Percentiles rank a stretch among this genome's conserved stretches.
These are phyloP conservation scores for Sugiyamaella marilandica DNA, from an alignment of 805 yeast species.

Conservation along the genomic window DNA sequence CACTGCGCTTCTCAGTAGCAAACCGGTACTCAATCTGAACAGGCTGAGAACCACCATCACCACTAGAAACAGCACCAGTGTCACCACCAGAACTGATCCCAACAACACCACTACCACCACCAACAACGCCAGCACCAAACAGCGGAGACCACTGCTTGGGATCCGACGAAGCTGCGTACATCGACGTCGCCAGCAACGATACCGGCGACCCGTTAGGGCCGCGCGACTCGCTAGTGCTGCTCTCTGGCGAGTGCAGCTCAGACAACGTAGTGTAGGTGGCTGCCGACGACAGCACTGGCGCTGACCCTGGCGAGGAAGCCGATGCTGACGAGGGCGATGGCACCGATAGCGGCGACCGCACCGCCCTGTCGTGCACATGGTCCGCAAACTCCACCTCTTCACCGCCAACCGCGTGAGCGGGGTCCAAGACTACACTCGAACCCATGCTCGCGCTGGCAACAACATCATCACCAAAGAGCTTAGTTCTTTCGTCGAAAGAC, in stretches of 20 bases:
- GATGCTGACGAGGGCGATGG: no score
- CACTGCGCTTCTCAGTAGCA: conserved; percentile 15
- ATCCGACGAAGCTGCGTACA: conserved; percentile 9
- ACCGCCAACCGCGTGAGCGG: background rate
- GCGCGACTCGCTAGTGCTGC: background rate
- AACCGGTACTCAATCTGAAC: conserved; percentile 8
- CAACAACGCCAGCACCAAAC: conserved; percentile 7
- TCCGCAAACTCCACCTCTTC: background rate
- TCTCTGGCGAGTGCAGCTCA: conserved; percentile 6
- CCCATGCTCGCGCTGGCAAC: background rate
- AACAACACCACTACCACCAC: background rate
- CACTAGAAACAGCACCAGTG: background rate
- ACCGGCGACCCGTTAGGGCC: background rate
- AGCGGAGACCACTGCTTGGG: conserved; percentile 17
- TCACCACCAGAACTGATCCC: background rate
- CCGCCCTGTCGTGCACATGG: background rate
- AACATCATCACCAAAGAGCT: background rate
- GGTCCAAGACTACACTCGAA: no score
- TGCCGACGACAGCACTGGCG: background rate
- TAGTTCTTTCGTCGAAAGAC: background rate
- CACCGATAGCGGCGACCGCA: background rate
- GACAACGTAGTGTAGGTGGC: background rate
- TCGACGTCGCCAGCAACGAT: conserved; percentile 7
- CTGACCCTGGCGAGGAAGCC: background rate
- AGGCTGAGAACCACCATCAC: background rate